Base-by-base conservation (phyloP, 2,329 filamentous ascomycete species). In the Clonostachys chloroleuca region DNA sequence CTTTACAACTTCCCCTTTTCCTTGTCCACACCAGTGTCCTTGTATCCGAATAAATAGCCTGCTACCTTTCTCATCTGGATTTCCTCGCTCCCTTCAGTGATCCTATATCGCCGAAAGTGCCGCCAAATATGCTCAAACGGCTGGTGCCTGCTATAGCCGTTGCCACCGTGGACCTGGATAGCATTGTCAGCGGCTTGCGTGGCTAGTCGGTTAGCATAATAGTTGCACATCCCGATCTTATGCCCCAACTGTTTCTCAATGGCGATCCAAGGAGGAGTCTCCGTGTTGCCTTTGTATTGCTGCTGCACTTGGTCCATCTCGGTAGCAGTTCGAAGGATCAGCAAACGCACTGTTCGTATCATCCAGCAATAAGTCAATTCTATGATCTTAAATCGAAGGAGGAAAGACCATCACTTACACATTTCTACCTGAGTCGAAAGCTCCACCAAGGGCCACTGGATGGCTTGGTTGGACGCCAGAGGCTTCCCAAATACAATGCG, bases 161-260 rank as follows among this genome's bases (percentile, higher is more conserved):
- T 51, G 14, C 51, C 51, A 12, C 51, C 51, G 20, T 53, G 51
- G 14, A 53, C 41, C 42, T 53, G 51, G 7, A 53, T 53, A 10
- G 52, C 50, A 8, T 49, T 47, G 17, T 54, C 52, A 12, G 52
- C 52, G 6, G 52, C 42, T 35, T 54, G 50, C 13, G 47, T 48
- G 17, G 46, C 52, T 5, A 54, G 47, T 10, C 52, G 42, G 37
- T 52, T 52, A 12, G 52, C 52, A 12, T 52, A 54, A 41, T 52
- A 54, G 34, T 54, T 54, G 18, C 52, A 54, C 52, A 54, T 54
- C 36, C 50, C 46, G 30, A 54, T 54, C 41, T 52, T 54, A n/a
- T 54, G 52, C 2, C 52, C 52, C 6, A 54, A 43, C 45, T 54
- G 46, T 43, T 47, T 50, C 37, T 54, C 50, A 18, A 54, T 54